Evolutionary conservation across 441 rosid genomes (phyloP).

Genomic region (Adansonia madagascariensis): DNA sequence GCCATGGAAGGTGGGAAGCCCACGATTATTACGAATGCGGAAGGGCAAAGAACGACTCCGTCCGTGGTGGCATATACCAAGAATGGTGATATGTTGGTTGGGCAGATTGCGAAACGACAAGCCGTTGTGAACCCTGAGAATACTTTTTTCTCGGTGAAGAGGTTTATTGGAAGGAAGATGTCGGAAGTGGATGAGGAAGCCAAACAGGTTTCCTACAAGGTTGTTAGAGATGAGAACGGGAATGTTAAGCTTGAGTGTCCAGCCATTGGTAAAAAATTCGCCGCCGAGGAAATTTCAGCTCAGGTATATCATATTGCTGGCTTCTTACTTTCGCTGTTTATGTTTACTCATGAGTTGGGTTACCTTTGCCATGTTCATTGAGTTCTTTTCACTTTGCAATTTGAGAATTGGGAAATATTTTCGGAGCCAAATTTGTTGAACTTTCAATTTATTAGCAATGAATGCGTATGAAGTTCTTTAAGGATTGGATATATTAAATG

Average conservation of each 20-base stretch:
- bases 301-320: slow-evolving; percentile 53
- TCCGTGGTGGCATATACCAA: slow-evolving; percentile 92
- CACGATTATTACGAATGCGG: slow-evolving; percentile 83
- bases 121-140: slow-evolving; percentile 92
- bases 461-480: background rate
- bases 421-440: background rate
- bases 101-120: slow-evolving; percentile 94
- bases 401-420: background rate
- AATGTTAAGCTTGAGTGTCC: slow-evolving; percentile 95
- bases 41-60: slow-evolving; percentile 94
- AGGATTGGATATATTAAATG: background rate
- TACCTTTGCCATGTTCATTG: background rate
- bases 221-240: slow-evolving; percentile 83
- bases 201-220: slow-evolving; percentile 87
- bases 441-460: background rate
- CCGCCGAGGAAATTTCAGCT: slow-evolving; percentile 94
- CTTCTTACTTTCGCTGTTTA: background rate
- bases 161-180: slow-evolving; percentile 96
- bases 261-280: slow-evolving; percentile 77
- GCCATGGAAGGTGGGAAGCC: slow-evolving; percentile 98
- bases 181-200: slow-evolving; percentile 85
- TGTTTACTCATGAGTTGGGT: background rate
- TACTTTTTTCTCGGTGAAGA: slow-evolving; percentile 91
- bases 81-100: slow-evolving; percentile 81
- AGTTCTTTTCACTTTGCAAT: background rate